Evolutionary conservation across 257 asterid species (phyloP).

Genomic region (Datura wrightii): DNA sequence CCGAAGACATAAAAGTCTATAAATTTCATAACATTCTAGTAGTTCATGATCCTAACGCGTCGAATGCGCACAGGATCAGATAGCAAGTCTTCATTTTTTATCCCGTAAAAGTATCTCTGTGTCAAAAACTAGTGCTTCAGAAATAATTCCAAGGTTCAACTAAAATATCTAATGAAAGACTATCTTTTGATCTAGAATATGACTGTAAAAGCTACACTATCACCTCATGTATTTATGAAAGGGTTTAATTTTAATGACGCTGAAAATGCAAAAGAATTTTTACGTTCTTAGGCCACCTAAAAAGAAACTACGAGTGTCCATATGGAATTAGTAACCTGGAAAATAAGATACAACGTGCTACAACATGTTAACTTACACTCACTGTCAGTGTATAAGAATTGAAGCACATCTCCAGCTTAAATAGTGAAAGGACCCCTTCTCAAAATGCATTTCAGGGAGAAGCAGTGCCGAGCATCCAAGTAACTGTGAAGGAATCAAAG

Average conservation of each 20-base stretch:
- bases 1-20: neutral
- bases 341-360: neutral
- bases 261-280: neutral
- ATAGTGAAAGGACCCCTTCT: constrained; percentile 24
- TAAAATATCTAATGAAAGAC: neutral
- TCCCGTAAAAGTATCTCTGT: neutral
- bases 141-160: neutral
- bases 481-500: constrained; percentile 61
- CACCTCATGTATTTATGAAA: neutral
- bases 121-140: neutral
- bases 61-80: neutral
- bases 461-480: constrained; percentile 70
- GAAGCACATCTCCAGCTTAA: neutral
- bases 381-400: neutral
- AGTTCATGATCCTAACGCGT: neutral
- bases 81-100: neutral
- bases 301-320: neutral
- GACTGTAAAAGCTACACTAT: neutral
- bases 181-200: neutral
- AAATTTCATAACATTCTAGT: neutral
- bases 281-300: neutral
- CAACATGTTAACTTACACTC: neutral
- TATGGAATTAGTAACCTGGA: neutral
- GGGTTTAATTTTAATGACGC: neutral
- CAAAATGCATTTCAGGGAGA: constrained; percentile 63